These are phyloP conservation scores for Fusarium newnesense DNA, from an alignment of 2,329 filamentous ascomycete species.

Conservation along the genomic window DNA sequence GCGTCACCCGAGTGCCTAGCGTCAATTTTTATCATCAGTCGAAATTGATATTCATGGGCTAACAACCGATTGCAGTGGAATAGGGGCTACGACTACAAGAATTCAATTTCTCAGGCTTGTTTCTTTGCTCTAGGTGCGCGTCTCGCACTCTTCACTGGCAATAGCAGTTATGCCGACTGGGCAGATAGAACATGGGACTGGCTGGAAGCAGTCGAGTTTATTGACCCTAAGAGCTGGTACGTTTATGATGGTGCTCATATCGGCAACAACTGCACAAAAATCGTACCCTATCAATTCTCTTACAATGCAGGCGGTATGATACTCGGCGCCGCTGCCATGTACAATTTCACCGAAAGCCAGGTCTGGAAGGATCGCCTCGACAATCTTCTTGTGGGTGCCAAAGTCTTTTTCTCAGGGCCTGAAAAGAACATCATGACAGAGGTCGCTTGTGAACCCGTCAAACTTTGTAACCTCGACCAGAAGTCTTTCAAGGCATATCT, in stretches of 20 bases:
- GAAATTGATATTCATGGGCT: neutral
- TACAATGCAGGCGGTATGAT: slow-evolving; percentile 77
- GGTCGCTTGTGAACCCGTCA: slow-evolving; percentile 70
- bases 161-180: slow-evolving; percentile 81
- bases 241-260: slow-evolving; percentile 72
- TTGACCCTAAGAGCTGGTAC: slow-evolving; percentile 65
- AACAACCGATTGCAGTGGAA: slow-evolving; percentile 64
- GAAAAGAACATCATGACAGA: slow-evolving; percentile 70
- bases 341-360: slow-evolving; percentile 65
- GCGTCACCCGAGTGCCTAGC: neutral
- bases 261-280: slow-evolving; percentile 64
- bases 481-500: slow-evolving; percentile 73
- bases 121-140: slow-evolving; percentile 74
- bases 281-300: slow-evolving; percentile 73
- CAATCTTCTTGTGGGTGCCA: slow-evolving; percentile 63
- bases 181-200: slow-evolving; percentile 78
- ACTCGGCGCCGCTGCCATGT: slow-evolving; percentile 74
- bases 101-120: slow-evolving; percentile 70
- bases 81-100: slow-evolving; percentile 82
- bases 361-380: slow-evolving; percentile 69
- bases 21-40: neutral
- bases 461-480: slow-evolving; percentile 70
- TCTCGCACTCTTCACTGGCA: slow-evolving; percentile 80
- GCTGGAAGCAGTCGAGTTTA: slow-evolving; percentile 67
- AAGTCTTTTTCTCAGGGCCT: slow-evolving; percentile 65